These are phyloP conservation scores for Fraxinus xanthoxyloides DNA, from an alignment of 305 asterid genomes.

Conservation along the genomic window DNA sequence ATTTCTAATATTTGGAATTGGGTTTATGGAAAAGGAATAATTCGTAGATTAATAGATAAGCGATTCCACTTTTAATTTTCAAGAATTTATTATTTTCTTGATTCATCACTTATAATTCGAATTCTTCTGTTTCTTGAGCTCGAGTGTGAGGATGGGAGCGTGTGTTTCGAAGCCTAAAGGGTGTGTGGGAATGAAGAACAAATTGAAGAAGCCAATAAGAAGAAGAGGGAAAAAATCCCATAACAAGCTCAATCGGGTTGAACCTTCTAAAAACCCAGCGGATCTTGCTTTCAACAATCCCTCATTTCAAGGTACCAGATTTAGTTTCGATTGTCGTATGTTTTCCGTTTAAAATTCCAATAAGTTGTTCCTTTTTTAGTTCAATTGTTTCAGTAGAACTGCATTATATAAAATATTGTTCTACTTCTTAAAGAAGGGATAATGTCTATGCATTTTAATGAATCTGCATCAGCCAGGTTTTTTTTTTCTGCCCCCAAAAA, in stretches of 20 bases:
- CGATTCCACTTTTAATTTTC: slow-evolving; percentile 33
- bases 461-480: not conserved
- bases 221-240: slow-evolving; percentile 47
- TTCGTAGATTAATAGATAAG: slow-evolving; percentile 29
- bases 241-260: slow-evolving; percentile 60
- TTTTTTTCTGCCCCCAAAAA: not conserved
- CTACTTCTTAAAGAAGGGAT: not conserved
- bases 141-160: slow-evolving; percentile 50
- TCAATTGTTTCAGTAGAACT: not conserved
- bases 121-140: not conserved
- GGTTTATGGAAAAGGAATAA: not conserved
- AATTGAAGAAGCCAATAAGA: slow-evolving; percentile 39
- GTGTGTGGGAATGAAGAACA: slow-evolving; percentile 51
- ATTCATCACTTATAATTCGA: slow-evolving; percentile 13
- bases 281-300: slow-evolving; percentile 71
- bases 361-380: not conserved
- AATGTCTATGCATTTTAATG: not conserved
- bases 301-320: slow-evolving; percentile 66
- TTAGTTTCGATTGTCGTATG: not conserved
- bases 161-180: slow-evolving; percentile 78
- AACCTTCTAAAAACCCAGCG: slow-evolving; percentile 50
- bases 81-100: not conserved
- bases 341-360: not conserved
- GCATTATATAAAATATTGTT: not conserved
- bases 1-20: not conserved